Conservation (phyloP, 441 rosid genomes). For the Pelargonium citronellum region DNA sequence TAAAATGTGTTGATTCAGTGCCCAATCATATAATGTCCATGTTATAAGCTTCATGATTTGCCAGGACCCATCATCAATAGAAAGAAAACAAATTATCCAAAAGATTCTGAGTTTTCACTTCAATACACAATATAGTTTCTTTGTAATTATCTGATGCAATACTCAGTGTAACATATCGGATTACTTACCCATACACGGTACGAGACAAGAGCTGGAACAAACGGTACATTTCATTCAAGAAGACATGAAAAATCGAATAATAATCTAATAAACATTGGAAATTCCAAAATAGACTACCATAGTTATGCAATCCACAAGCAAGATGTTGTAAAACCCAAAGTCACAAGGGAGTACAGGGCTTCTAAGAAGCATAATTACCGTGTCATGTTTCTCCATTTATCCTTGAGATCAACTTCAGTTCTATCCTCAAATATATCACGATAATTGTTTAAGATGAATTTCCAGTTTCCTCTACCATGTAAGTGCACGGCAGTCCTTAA, state of each 20-base stretch:
- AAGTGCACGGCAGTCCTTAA: slow-evolving; percentile 33
- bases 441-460: slow-evolving; percentile 29
- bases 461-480: slow-evolving; percentile 48
- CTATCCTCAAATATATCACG: slow-evolving; percentile 32
- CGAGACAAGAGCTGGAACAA: background rate
- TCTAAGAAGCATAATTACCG: slow-evolving; percentile 7
- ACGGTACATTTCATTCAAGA: background rate
- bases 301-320: background rate
- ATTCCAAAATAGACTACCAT: background rate
- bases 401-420: slow-evolving; percentile 47
- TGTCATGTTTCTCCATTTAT: slow-evolving; percentile 48
- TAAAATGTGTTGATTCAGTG: slow-evolving; percentile 16
- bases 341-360: background rate
- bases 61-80: background rate
- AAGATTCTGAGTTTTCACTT: background rate
- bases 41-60: no score
- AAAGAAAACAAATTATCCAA: background rate
- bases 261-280: no score
- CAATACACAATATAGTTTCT: background rate
- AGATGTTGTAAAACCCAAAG: background rate
- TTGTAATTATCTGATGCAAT: background rate
- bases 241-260: no score
- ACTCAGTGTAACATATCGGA: no score
- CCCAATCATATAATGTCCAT: no score
- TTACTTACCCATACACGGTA: no score